Evolutionary conservation across 495 filamentous ascomycete genomes (phyloP), one percentile per base, ranked within the genome.

Genomic region (Xylaria palmicola): DNA sequence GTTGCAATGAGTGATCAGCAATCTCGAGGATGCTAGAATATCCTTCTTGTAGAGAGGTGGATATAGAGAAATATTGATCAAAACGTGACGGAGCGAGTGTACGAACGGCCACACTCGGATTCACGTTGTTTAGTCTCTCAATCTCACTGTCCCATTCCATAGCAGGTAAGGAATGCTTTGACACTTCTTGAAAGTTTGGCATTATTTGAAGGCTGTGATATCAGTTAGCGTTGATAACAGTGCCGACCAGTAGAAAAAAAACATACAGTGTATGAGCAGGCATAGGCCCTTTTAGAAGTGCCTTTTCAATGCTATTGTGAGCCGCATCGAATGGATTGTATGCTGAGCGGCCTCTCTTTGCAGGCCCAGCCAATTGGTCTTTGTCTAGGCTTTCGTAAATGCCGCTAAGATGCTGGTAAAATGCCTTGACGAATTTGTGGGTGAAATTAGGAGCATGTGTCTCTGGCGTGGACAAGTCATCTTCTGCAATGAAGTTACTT

Each of bases 251-350:
- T n/a, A 50, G 26, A 26, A 29, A 1, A 36, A 1, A 27, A 27
- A 39, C 69, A 40, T 72, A 72, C 69, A 72, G 61, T 59, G 69
- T 72, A 47, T 58, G 56, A 24, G 59, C 56, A 52, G 67, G 56
- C 45, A 66, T 32, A 13, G 19, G 49, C 19, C 48, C 60, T 19
- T 50, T 58, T n/a, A 47, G 30, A 26, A 67, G 17, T 15, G 61
- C 61, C 17, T 59, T 60, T 26, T 64, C 58, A 17, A 62, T 12
- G n/a, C 15, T 36, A 12, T 15, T 13, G 50, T 57, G 56, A 54
- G 63, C 58, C 8, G 62, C 17, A 22, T 72, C 60, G 19, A 72
- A 65, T 8, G 60, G 56, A 15, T 68, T 62, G 39, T 60, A 50
- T 24, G 44, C 37, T 19, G 48, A 51, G 12, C 7, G 24, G 12